These are phyloP conservation scores for Globomyces pollinis-pini DNA, from an alignment of 192 early-diverging fungal species.

Conservation along the genomic window DNA sequence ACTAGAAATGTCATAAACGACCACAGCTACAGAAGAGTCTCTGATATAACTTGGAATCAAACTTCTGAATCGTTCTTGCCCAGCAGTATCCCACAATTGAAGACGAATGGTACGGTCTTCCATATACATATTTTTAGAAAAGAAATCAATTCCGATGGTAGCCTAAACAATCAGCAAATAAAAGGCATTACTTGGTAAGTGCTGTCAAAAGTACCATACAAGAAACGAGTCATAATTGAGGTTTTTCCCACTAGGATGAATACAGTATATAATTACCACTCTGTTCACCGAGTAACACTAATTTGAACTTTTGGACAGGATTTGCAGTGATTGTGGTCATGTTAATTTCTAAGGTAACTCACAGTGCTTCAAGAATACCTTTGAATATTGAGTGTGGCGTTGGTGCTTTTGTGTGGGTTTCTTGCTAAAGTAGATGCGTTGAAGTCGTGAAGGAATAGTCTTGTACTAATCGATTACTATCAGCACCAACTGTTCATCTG, in stretches of 20 bases:
- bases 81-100: constrained; percentile 90
- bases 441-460: no score
- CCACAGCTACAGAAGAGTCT: constrained; percentile 83
- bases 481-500: no score
- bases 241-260: constrained; percentile 70
- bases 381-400: no score
- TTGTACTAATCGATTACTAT: no score
- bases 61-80: constrained; percentile 86
- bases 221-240: constrained; percentile 88
- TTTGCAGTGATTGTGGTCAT: no score
- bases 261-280: no score
- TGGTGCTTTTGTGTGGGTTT: no score
- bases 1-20: constrained; percentile 85
- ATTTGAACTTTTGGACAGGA: no score
- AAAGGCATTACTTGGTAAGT: constrained; percentile 49
- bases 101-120: constrained; percentile 81
- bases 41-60: constrained; percentile 87
- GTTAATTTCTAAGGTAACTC: no score
- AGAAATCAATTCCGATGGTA: constrained; percentile 88
- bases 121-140: constrained; percentile 91
- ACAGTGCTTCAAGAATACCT: no score
- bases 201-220: constrained; percentile 92
- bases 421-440: no score
- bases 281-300: no score
- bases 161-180: constrained; percentile 51